Evolutionary conservation across 192 early-diverging fungal genomes (phyloP).

Genomic region (Backusella psychrophila): DNA sequence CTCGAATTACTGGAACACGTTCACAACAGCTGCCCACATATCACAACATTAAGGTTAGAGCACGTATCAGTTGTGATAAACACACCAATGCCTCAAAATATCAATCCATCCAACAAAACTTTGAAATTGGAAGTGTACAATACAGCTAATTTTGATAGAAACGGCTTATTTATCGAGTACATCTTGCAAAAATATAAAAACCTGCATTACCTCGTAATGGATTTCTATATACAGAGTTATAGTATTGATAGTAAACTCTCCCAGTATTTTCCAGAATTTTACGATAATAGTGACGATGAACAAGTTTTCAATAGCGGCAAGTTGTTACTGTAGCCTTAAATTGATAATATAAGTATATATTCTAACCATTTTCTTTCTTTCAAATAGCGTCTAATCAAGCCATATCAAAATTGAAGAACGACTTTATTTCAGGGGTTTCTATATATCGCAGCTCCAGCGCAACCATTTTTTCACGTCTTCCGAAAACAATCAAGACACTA

Average conservation of each 20-base stretch:
- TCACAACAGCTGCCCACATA: background rate
- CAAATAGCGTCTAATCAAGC: background rate
- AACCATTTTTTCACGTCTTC: background rate
- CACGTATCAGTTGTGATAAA: background rate
- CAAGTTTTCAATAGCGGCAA: background rate
- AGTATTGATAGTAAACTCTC: background rate
- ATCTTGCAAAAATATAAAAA: background rate
- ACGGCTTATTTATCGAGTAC: background rate
- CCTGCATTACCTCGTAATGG: background rate
- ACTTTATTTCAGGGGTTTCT: background rate
- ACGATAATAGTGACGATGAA: background rate
- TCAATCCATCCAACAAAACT: background rate
- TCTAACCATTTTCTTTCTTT: background rate
- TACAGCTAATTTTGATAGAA: background rate
- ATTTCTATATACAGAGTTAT: background rate
- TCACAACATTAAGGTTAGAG: background rate
- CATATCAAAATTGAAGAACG: background rate
- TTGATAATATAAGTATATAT: too few species aligned
- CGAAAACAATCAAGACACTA: background rate
- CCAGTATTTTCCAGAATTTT: background rate
- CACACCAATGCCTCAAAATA: background rate
- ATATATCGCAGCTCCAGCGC: background rate
- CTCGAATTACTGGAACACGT: background rate
- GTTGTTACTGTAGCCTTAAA: too few species aligned
- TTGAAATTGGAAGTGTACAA: background rate